Conservation (phyloP, 176 grass and related monocot species). For the Secale cereale region DNA sequence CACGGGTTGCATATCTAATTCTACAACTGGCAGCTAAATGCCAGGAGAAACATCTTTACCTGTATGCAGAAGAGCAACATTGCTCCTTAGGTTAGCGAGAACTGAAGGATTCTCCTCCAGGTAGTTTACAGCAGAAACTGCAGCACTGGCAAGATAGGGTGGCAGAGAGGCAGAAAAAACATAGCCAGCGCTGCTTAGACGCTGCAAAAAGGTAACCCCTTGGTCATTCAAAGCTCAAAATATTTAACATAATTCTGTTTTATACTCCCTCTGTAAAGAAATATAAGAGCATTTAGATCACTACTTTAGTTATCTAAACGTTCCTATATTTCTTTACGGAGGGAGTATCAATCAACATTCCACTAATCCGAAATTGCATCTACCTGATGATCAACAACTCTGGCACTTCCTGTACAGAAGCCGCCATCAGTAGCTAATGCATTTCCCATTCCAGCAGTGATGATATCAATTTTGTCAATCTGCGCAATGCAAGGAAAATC, state of each 20-base stretch:
- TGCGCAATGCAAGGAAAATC: constrained; percentile 36
- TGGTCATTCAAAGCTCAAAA: constrained; percentile 24
- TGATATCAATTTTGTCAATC: constrained; percentile 98
- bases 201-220: constrained; percentile 46
- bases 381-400: constrained; percentile 99
- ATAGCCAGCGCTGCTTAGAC: constrained; percentile 88
- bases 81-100: constrained; percentile 62
- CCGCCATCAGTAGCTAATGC: constrained; percentile 89
- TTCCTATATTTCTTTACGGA: too few species aligned
- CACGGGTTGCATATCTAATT: background rate
- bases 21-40: background rate
- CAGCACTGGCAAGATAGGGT: constrained; percentile 88
- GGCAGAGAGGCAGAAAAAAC: constrained; percentile 96
- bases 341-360: constrained; percentile 10
- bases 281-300: too few species aligned
- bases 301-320: too few species aligned
- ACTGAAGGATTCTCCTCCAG: constrained; percentile 80
- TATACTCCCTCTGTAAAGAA: too few species aligned
- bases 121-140: constrained; percentile 84
- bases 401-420: constrained; percentile 87
- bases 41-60: constrained; percentile 31
- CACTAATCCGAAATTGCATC: constrained; percentile 19
- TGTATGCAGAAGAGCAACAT: constrained; percentile 58
- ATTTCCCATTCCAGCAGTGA: constrained; percentile 99
- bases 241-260: background rate